A percentile compares a stretch with the other conserved stretches of the same genome.
Evolutionary conservation across 106 monocot species (phyloP).

Genomic region (Dendrobium chrysotoxum): DNA sequence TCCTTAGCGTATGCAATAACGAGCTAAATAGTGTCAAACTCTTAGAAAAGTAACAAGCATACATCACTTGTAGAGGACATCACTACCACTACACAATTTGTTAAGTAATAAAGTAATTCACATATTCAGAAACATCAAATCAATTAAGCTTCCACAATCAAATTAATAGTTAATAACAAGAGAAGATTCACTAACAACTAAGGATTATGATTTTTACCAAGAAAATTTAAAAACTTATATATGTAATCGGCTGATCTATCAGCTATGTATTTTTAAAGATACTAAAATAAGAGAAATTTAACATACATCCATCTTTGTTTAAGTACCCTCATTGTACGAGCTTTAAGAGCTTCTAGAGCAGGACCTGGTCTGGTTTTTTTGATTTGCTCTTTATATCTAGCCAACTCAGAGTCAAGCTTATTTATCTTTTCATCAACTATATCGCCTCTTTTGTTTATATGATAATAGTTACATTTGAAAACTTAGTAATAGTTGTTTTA

Average conservation of each 20-base stretch:
- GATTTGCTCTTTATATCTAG: constrained; percentile 82
- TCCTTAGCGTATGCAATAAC: neutral
- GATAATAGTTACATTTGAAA: constrained; percentile 3
- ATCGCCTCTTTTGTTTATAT: constrained; percentile 96
- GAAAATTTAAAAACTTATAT: neutral
- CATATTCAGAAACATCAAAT: neutral
- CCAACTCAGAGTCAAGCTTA: constrained; percentile 79
- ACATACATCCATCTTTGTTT: constrained; percentile 92
- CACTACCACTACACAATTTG: neutral
- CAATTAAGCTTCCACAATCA: neutral
- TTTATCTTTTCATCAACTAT: constrained; percentile 90
- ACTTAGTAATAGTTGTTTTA: neutral
- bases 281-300: neutral
- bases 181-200: neutral
- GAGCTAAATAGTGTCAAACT: neutral
- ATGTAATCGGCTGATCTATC: neutral
- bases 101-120: neutral
- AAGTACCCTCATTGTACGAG: constrained; percentile 89
- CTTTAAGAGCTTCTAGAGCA: constrained; percentile 93
- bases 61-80: neutral
- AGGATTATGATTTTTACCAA: neutral
- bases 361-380: constrained; percentile 92
- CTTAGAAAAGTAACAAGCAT: neutral
- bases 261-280: neutral
- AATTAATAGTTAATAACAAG: neutral